Evolutionary conservation across 768 basidiomycete genomes (phyloP).

Genomic region (Auricularia heimuer): DNA sequence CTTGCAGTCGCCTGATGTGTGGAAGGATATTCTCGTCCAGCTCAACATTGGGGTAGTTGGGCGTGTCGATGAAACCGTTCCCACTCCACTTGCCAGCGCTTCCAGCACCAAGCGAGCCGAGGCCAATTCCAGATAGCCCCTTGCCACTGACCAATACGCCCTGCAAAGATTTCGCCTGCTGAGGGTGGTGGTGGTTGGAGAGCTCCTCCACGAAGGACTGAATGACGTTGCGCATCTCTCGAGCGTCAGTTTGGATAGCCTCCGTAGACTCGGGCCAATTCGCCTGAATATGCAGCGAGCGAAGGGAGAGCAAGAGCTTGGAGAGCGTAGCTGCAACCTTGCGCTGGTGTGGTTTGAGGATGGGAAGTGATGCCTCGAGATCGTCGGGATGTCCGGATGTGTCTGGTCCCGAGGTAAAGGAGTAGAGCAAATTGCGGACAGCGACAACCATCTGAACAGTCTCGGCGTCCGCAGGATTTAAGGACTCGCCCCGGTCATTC

Average conservation of each 20-base stretch:
- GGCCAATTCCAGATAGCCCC: constrained; percentile 36
- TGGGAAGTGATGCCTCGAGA: not conserved
- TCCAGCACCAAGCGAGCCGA: constrained; percentile 78
- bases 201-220: constrained; percentile 19
- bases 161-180: constrained; percentile 29
- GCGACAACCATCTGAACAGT: not conserved
- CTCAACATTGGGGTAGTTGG: constrained; percentile 36
- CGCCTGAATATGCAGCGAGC: constrained; percentile 44
- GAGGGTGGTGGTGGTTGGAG: constrained; percentile 41
- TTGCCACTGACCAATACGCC: constrained; percentile 21
- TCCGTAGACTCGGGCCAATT: constrained; percentile 13
- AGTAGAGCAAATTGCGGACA: not conserved
- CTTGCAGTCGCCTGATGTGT: not conserved
- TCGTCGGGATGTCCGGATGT: not conserved
- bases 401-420: not conserved
- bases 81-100: constrained; percentile 71
- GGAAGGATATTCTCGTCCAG: constrained; percentile 42
- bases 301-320: constrained; percentile 84
- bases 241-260: constrained; percentile 18
- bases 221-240: constrained; percentile 18
- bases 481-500: not conserved
- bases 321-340: constrained; percentile 85
- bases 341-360: constrained; percentile 67
- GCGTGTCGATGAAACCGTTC: constrained; percentile 65
- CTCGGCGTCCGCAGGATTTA: not conserved